phyloP scores from a whole-genome alignment of 2,329 filamentous ascomycete genomes.

The Nemania sp. region DNA sequence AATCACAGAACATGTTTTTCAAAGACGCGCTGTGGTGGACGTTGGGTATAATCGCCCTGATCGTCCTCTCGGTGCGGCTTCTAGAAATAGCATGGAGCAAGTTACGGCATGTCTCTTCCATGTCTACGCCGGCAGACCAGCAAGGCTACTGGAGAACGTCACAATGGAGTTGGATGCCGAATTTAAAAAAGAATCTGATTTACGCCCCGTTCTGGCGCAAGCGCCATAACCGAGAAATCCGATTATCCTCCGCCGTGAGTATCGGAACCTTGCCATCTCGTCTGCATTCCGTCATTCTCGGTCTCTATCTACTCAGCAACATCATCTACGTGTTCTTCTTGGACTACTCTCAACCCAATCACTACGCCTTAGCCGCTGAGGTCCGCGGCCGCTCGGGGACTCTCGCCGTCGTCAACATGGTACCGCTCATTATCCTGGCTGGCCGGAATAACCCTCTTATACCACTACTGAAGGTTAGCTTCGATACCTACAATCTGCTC shows the following conservation, averaged over 20 bases:
- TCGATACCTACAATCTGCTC: constrained; percentile 93
- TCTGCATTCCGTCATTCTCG: constrained; percentile 61
- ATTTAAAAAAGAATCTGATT: constrained; percentile 63
- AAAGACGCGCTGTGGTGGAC: constrained; percentile 63
- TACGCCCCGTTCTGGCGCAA: constrained; percentile 67
- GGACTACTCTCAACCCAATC: constrained; percentile 61
- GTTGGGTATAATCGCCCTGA: constrained; percentile 57
- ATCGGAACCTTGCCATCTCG: constrained; percentile 67
- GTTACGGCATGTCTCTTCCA: constrained; percentile 61
- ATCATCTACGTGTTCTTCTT: constrained; percentile 64
- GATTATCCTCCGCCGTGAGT: constrained; percentile 58
- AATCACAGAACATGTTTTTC: constrained; percentile 59
- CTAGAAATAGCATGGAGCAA: constrained; percentile 58
- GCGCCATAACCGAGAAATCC: constrained; percentile 69
- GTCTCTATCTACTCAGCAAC: constrained; percentile 63
- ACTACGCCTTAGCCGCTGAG: constrained; percentile 72
- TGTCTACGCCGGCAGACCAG: constrained; percentile 54
- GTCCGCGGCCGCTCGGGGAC: constrained; percentile 84
- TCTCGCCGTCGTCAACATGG: constrained; percentile 85
- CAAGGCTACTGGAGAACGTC: constrained; percentile 63
- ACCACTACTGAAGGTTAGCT: constrained; percentile 78
- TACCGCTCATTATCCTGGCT: constrained; percentile 86
- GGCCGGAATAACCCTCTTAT: constrained; percentile 94
- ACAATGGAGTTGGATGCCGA: constrained; percentile 63
- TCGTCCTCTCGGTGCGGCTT: constrained; percentile 58